Evolutionary conservation across 1,284 basidiomycete genomes (phyloP).

Genomic region (Cryptococcus deneoformans): DNA sequence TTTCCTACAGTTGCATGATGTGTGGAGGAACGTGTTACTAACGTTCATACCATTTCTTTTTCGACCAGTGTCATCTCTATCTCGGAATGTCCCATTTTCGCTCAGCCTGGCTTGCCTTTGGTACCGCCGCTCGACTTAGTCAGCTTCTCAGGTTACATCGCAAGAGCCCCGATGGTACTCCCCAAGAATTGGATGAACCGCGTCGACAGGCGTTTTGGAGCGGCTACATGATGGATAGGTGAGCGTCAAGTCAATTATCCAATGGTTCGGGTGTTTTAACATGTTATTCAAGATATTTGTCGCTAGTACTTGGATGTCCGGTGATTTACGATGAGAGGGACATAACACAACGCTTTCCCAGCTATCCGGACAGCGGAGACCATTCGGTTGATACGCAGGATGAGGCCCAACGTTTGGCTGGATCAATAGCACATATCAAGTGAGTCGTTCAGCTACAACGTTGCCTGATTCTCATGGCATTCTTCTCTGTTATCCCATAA

Average conservation of each 20-base stretch:
- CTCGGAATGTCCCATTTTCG: slow-evolving; percentile 4
- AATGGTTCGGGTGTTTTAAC: neutral
- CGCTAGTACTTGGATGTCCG: slow-evolving; percentile 2
- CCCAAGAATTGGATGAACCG: neutral
- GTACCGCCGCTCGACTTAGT: neutral
- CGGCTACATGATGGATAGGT: slow-evolving; percentile 5
- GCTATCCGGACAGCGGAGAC: neutral
- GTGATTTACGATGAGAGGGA: slow-evolving; percentile 1
- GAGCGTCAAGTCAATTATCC: neutral
- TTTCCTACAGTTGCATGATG: neutral
- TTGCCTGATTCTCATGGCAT: neutral
- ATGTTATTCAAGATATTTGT: neutral
- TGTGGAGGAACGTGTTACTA: neutral
- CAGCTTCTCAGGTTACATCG: neutral
- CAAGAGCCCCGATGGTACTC: neutral
- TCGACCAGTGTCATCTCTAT: neutral
- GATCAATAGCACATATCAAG: slow-evolving; percentile 4
- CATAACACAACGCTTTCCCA: neutral
- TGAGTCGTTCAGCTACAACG: neutral
- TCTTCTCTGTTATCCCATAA: no score
- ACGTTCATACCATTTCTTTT: neutral
- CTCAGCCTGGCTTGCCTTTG: slow-evolving; percentile 1
- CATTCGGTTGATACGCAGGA: neutral
- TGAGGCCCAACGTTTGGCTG: neutral
- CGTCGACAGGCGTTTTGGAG: slow-evolving; percentile 3